Conservation (phyloP, 805 yeast species). For the Metschnikowia lachancei region DNA sequence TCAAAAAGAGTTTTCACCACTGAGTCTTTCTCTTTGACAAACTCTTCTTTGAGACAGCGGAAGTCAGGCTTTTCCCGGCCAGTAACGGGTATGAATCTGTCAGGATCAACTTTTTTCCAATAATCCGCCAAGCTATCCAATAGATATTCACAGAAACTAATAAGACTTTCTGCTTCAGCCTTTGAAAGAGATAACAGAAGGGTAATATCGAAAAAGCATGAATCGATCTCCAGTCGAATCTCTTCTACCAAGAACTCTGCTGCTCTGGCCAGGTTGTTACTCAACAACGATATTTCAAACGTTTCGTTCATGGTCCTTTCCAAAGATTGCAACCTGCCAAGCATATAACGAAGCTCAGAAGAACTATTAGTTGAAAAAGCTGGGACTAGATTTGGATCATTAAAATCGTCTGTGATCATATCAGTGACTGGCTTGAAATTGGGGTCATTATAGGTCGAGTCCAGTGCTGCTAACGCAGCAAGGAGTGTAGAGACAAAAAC, state of each 20-base stretch:
- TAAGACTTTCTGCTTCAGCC: background rate
- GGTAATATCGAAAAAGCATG: conserved; percentile 1
- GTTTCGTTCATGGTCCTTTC: conserved; percentile 3
- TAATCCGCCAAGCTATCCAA: background rate
- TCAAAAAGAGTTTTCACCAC: conserved; percentile 4
- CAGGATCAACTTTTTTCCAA: conserved; percentile 3
- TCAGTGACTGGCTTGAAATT: background rate
- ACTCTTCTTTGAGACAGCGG: background rate
- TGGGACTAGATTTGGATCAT: background rate
- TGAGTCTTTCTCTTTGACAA: conserved; percentile 1
- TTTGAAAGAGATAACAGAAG: conserved; percentile 7
- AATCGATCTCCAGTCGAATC: background rate
- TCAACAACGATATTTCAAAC: background rate
- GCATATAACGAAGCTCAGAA: background rate
- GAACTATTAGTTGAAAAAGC: background rate
- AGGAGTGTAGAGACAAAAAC: too few species aligned
- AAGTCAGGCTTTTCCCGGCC: background rate
- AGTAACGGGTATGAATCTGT: background rate
- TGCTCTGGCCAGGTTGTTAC: background rate
- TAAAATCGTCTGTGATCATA: background rate
- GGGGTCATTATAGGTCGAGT: background rate
- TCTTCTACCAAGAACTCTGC: background rate
- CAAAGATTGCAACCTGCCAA: background rate
- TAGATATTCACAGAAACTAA: background rate
- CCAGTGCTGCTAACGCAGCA: too few species aligned